Evolutionary conservation across 2,329 filamentous ascomycete species (phyloP), one percentile per base, ranked within the genome.

Genomic region (Cladorrhinum sp.): DNA sequence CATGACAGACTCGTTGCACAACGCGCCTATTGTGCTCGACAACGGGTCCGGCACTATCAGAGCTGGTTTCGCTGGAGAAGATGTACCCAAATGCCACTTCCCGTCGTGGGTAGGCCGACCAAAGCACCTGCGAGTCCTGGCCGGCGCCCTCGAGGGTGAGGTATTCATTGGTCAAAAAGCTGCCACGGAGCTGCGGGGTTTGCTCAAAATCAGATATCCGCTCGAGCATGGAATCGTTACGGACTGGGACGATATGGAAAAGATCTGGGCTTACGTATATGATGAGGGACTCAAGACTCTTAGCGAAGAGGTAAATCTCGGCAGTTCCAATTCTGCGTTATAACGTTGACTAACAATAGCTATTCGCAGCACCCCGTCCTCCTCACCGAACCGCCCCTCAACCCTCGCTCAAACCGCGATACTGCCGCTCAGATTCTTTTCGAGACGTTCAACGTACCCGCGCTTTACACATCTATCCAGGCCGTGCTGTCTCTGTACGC

Each of bases 171-270:
- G 95, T 56, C 89, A 93, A 70, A 89, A 92, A 75, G 86, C 86
- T 18, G 93, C 94, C 62, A 90, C 92, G 69, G 93, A 98, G 73
- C 82, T 96, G 71, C 87, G 94, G 71, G 95, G 95, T 2, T 80
- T 99, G 64, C 83, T 99, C 69, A 99, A 98, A 84, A 97, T 99
- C 70, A 85, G 87, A 67, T 98, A 98, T 74, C 95, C 95, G 50
- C 80, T 99, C 59, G 95, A 98, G 79, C 95, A 99, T 75, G 95
- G 95, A 69, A 96, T 99, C 71, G 95, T 99, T 65, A 99, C 95
- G 68, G 92, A 99, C 76, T 99, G 95, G 95, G 95, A 98, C 73
- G 95, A 99, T 73, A 99, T 99, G 95, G 95, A 99, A 81, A 88
- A 92, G 79, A 99, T 99, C 77, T 99, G 95, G 95, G 91, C 96